Evolutionary conservation across 1,284 basidiomycete species (phyloP), one percentile per base, ranked within the genome.

Genomic region (Microbotryum violaceum): DNA sequence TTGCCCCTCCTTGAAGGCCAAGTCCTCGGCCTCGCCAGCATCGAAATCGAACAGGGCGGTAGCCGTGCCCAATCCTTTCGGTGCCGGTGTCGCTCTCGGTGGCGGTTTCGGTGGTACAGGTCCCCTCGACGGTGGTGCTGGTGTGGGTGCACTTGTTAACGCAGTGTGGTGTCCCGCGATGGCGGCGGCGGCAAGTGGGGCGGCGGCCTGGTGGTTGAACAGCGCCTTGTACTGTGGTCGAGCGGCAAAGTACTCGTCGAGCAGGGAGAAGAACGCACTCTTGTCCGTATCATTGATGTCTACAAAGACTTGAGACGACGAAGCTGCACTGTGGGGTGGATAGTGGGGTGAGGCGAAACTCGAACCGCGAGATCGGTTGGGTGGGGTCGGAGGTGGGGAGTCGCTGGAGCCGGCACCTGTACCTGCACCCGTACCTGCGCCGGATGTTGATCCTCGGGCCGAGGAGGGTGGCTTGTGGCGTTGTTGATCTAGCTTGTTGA

Each of bases 241-340:
- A 8, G 56, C 21, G 8, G 51, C 6, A 20, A 69, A 69, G 54
- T 69, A 69, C 48, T 69, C 62, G 61, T 69, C 65, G 48, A 69
- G 65, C 49, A 69, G 56, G 20, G 49, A n/a, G 52, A 67, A 69
- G 52, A 69, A 63, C 8, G 67, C 67, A 18, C 54, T 46, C 50
- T 66, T 66, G 31, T 66, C 65, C 10, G 10, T 4, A 3, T n/a
- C 4, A 14, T 42, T 33, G 45, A 66, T 55, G 33, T 52, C 57
- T 44, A 42, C 37, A 49, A 66, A 66, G 48, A 66, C 53, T 54
- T 53, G 6, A 42, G 48, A 8, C 44, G 51, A n/a, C 31, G 51
- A n/a, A 52, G 47, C 0, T n/a, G 10, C 27, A 53, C 33, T 7
- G 48, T 21, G 48, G 2, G 55, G 57, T 31, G 31, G 31, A 10